Evolutionary conservation across 768 basidiomycete genomes (phyloP).

Genomic region (Collybia sp.): DNA sequence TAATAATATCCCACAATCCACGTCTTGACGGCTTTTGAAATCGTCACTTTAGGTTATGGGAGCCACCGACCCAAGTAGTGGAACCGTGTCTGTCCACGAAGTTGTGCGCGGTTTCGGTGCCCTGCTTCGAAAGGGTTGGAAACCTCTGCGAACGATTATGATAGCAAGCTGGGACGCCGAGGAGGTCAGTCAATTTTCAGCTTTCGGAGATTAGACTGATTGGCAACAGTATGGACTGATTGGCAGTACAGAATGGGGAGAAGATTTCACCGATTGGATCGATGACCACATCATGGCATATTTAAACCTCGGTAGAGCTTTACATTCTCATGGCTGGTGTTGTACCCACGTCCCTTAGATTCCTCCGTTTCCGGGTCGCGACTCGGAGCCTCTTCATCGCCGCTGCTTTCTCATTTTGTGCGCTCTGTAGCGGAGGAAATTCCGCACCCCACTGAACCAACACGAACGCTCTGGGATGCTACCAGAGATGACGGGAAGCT

Average conservation of each 20-base stretch:
- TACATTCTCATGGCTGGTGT: neutral
- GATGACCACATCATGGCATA: conserved; percentile 59
- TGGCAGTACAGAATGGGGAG: conserved; percentile 72
- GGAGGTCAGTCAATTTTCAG: conserved; percentile 18
- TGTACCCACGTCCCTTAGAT: conserved; percentile 12
- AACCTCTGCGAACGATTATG: conserved; percentile 65
- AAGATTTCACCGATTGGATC: conserved; percentile 68
- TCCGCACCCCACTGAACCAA: conserved; percentile 48
- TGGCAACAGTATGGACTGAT: conserved; percentile 26
- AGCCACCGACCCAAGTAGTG: conserved; percentile 51
- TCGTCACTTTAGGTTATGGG: conserved; percentile 37
- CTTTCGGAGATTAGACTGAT: conserved; percentile 17
- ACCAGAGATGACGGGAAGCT: conserved; percentile 34
- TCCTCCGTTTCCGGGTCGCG: conserved; percentile 52
- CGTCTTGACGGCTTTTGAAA: neutral
- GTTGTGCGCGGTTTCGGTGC: conserved; percentile 50
- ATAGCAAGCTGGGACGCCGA: conserved; percentile 83
- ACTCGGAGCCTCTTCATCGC: conserved; percentile 48
- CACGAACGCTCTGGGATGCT: conserved; percentile 58
- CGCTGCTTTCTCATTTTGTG: conserved; percentile 61
- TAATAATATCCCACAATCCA: neutral
- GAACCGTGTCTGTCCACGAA: conserved; percentile 53
- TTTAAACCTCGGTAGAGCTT: conserved; percentile 47
- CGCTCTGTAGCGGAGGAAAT: conserved; percentile 47
- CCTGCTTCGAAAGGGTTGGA: conserved; percentile 56